Evolutionary conservation across 192 early-diverging fungal genomes (phyloP).

Genomic region (Hyaloraphidium curvatum): DNA sequence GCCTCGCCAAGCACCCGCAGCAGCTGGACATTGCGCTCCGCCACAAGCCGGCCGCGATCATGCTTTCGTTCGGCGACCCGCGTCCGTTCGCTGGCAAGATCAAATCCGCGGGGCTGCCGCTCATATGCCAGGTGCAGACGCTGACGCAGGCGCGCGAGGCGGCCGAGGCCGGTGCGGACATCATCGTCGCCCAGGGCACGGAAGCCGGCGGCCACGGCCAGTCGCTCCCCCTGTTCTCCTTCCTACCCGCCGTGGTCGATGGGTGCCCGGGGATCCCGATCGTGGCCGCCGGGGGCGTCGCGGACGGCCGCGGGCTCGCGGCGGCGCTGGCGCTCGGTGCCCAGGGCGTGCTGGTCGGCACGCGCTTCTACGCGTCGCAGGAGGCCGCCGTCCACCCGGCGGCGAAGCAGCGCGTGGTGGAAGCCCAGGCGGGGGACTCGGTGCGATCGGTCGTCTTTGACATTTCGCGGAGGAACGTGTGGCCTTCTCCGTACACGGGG

Average conservation of each 20-base stretch:
- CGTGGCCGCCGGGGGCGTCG: too few relatives aligned
- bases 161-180: slow-evolving; percentile 16
- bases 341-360: slow-evolving; percentile 22
- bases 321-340: slow-evolving; percentile 16
- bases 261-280: too few relatives aligned
- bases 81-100: too few relatives aligned
- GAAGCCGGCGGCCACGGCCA: slow-evolving; percentile 29
- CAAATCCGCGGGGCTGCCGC: too few relatives aligned
- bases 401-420: slow-evolving; percentile 3
- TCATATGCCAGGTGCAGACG: slow-evolving; percentile 26
- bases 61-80: slow-evolving; percentile 24
- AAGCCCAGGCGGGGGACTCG: too few relatives aligned
- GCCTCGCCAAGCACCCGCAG: slow-evolving; percentile 14
- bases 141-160: slow-evolving; percentile 19
- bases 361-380: slow-evolving; percentile 14
- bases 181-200: slow-evolving; percentile 25
- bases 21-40: slow-evolving; percentile 11
- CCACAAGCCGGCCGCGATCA: slow-evolving; percentile 14
- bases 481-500: too few relatives aligned
- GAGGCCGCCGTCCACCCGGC: neutral
- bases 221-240: slow-evolving; percentile 4
- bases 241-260: too few relatives aligned
- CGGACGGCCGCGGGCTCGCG: slow-evolving; percentile 4
- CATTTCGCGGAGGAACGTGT: too few relatives aligned
- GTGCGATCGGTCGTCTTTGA: too few relatives aligned